Evolutionary conservation across 768 basidiomycete genomes (phyloP).

Genomic region (Suillus ampliporus): DNA sequence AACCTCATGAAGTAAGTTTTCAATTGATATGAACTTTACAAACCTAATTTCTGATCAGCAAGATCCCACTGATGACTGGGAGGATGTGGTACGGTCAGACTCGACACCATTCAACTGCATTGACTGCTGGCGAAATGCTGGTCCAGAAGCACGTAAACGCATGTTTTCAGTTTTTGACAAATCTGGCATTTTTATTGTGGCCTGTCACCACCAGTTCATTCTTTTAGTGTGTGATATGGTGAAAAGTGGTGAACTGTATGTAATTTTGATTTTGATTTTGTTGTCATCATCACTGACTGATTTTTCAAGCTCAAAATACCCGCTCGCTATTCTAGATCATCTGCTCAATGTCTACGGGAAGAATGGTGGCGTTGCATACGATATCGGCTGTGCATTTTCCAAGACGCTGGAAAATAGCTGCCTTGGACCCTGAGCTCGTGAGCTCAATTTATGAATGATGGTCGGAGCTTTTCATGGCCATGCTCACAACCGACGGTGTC

Average conservation of each 20-base stretch:
- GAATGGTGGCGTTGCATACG: conserved; percentile 25
- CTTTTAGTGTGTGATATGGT: conserved; percentile 6
- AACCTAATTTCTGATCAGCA: background rate
- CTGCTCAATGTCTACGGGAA: conserved; percentile 21
- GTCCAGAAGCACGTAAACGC: background rate
- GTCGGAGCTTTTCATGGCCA: too few species aligned
- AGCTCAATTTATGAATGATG: too few species aligned
- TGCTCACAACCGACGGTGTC: too few species aligned
- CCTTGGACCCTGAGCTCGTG: too few species aligned
- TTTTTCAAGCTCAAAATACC: too few species aligned
- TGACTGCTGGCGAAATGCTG: conserved; percentile 5
- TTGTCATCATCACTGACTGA: background rate
- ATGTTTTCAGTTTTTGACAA: conserved; percentile 1
- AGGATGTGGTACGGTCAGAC: background rate
- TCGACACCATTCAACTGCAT: background rate
- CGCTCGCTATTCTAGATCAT: conserved; percentile 19
- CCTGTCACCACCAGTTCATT: background rate
- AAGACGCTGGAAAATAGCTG: too few species aligned
- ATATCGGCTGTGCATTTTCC: conserved; percentile 39
- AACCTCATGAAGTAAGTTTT: background rate
- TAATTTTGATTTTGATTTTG: background rate
- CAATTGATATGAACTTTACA: background rate
- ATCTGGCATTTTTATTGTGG: background rate
- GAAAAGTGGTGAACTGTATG: conserved; percentile 4
- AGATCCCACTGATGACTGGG: conserved; percentile 2